Evolutionary conservation across 805 yeast genomes (phyloP).

Genomic region (Yamadazyma olivae): DNA sequence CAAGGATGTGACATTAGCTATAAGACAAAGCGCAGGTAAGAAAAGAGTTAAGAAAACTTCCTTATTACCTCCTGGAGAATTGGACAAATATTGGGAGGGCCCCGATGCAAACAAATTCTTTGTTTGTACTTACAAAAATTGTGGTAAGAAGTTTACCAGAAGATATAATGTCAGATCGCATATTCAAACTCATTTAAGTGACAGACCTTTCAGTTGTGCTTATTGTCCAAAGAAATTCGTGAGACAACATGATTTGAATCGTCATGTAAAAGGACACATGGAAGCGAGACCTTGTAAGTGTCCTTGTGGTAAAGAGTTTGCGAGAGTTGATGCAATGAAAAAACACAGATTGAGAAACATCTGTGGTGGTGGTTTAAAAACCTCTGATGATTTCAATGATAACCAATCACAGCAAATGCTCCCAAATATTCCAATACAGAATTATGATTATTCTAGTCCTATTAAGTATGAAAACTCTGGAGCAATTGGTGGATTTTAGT

Average conservation of each 20-base stretch:
- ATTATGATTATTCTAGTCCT: conserved; percentile 1
- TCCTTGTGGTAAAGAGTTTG: conserved; percentile 92
- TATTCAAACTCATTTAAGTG: conserved; percentile 93
- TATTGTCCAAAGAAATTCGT: conserved; percentile 85
- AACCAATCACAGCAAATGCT: background rate
- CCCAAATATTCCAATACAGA: background rate
- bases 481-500: too few relatives aligned
- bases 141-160: conserved; percentile 82
- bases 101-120: conserved; percentile 71
- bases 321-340: conserved; percentile 83
- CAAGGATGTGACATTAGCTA: conserved; percentile 26
- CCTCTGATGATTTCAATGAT: conserved; percentile 1
- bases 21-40: conserved; percentile 45
- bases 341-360: conserved; percentile 78
- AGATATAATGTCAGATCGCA: conserved; percentile 92
- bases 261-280: conserved; percentile 86
- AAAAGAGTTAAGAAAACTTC: conserved; percentile 55
- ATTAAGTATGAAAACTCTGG: background rate
- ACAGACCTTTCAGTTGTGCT: conserved; percentile 83
- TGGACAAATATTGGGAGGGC: conserved; percentile 79
- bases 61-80: conserved; percentile 82
- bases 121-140: conserved; percentile 70
- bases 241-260: conserved; percentile 87
- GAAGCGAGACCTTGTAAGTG: conserved; percentile 67
- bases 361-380: conserved; percentile 69